A percentile compares a stretch with the other conserved stretches of the same genome.
These are phyloP conservation scores for Eragrostis tef DNA, from an alignment of 202 grass and related monocot genomes.

Conservation along the genomic window DNA sequence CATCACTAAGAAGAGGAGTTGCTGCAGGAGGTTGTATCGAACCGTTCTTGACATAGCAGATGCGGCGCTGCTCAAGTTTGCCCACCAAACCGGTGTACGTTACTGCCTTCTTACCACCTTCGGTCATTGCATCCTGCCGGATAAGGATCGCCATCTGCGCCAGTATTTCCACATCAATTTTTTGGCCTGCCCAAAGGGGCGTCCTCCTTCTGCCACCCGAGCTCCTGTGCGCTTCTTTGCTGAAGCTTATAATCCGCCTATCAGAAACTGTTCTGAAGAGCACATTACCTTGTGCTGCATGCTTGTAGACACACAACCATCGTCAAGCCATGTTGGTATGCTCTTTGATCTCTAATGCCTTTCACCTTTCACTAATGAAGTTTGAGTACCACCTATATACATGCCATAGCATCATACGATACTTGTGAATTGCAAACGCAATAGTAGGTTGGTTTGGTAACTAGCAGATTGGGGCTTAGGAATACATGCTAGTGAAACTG, in stretches of 20 bases:
- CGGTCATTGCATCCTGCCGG: neutral
- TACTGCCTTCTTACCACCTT: conserved; percentile 32
- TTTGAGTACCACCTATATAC: too few relatives aligned
- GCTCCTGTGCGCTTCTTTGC: conserved; percentile 34
- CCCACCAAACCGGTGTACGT: neutral
- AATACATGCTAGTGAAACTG: too few relatives aligned
- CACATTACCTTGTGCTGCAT: conserved; percentile 39
- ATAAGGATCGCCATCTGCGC: neutral
- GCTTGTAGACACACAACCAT: neutral
- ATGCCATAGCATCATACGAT: too few relatives aligned
- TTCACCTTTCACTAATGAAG: too few relatives aligned
- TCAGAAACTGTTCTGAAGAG: conserved; percentile 18
- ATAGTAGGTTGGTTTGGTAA: neutral
- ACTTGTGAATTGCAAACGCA: neutral
- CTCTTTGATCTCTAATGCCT: neutral
- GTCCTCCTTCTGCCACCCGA: neutral
- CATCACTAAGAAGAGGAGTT: neutral
- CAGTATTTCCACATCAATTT: conserved; percentile 37
- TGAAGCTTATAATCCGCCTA: conserved; percentile 2
- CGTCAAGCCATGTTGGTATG: conserved; percentile 27
- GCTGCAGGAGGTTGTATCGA: neutral
- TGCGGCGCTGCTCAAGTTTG: conserved; percentile 32
- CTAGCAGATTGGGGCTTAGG: too few relatives aligned
- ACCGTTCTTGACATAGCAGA: neutral
- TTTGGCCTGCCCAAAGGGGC: conserved; percentile 24